phyloP scores from a whole-genome alignment of 2,329 filamentous ascomycete species.

The Paracoccidioides lutzii region DNA sequence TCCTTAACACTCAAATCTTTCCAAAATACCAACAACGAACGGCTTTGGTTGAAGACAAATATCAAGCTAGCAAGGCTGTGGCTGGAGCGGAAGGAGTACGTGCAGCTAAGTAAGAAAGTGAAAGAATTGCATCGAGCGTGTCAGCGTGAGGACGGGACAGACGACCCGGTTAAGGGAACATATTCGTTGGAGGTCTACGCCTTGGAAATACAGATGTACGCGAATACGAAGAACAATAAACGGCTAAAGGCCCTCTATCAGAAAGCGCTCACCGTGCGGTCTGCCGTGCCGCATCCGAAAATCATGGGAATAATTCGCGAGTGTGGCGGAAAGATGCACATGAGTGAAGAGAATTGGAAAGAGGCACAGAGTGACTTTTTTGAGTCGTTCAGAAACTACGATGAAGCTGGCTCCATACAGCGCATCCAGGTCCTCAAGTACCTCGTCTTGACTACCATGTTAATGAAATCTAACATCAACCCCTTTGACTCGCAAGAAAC shows the following conservation, averaged over 20 bases:
- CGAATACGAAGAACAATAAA: conserved; percentile 94
- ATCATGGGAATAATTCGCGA: conserved; percentile 99
- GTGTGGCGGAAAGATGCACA: conserved; percentile 99
- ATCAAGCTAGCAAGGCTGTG: conserved; percentile 90
- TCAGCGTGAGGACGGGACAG: conserved; percentile 67
- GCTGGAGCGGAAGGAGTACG: conserved; percentile 82
- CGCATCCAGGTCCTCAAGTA: conserved; percentile 97
- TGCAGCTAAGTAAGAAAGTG: conserved; percentile 65
- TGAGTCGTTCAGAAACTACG: conserved; percentile 97
- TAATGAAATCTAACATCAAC: conserved; percentile 97
- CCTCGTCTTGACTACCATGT: conserved; percentile 88
- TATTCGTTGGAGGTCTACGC: conserved; percentile 94
- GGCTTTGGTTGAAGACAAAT: conserved; percentile 94
- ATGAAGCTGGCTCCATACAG: conserved; percentile 91
- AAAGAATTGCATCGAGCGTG: conserved; percentile 81
- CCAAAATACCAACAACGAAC: conserved; percentile 93
- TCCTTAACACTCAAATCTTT: conserved; percentile 86
- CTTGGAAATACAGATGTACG: conserved; percentile 97
- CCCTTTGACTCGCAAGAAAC: conserved; percentile 98
- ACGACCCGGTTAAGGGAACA: conserved; percentile 85
- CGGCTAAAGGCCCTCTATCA: conserved; percentile 88
- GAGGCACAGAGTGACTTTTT: conserved; percentile 96
- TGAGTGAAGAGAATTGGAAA: conserved; percentile 99
- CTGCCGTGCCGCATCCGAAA: conserved; percentile 95
- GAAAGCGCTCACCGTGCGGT: conserved; percentile 78